Evolutionary conservation across 345 rosid species (phyloP), one percentile per base, ranked within the genome.

Genomic region (Corchorus olitorius): DNA sequence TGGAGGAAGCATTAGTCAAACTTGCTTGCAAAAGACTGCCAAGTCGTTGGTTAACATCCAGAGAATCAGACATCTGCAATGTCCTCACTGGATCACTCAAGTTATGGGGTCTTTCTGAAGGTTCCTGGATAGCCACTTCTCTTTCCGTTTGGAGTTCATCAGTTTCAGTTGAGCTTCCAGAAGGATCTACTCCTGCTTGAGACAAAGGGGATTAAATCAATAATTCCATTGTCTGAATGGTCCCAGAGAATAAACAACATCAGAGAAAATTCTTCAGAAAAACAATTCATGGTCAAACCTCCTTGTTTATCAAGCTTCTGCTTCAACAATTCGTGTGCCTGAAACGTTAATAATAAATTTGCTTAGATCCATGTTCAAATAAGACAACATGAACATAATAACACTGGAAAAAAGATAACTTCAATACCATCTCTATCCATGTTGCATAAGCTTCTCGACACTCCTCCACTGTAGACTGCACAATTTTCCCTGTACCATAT

Each of bases 391-490:
- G 62, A 78, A 67, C 45, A 20, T 53, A 67, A 78, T 65, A 72
- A 27, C 45, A 37, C 16, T 37, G 62, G 63, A 77, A 2, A 1
- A 1, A 59, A 19, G 48, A 62, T 9, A 67, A 43, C 4, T 19
- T 8, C 19, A 49, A 41, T 87, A 91, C 99, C 98, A 91, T 87
- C 61, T 78, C 79, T 79, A 91, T 81, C 97, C 94, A 92, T 65
- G 74, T 75, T 79, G 85, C 93, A 85, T 90, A 91, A 73, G 92
- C 90, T 84, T 93, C 98, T 71, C 86, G 86, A 76, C 98, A 93
- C 80, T 93, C 97, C 72, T 92, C 97, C 85, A 89, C 16, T 61
- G 98, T 91, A 78, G 97, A 90, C 86, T 92, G 93, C 87, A 96
- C 86, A 81, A 96, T 96, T 84, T 89, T 93, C 55, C 94, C 99